Percentiles rank a stretch among this genome's conserved stretches.
Conservation (phyloP, 257 asterid species). For the Nyctanthes arbortristis region DNA sequence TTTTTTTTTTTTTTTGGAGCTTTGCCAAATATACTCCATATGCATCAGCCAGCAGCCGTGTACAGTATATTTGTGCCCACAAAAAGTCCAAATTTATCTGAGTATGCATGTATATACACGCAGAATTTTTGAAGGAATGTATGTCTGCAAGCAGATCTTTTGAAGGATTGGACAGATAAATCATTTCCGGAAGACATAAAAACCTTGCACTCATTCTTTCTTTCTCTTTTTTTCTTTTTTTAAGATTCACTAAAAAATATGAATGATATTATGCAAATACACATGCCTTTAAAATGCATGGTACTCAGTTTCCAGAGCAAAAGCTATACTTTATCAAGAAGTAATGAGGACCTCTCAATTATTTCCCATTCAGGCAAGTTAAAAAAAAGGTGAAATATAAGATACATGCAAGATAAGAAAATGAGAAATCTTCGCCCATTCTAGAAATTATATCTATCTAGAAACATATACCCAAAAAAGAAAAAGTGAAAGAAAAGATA, state of each 20-base stretch:
- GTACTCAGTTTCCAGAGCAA: not conserved
- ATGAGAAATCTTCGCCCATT: conserved; percentile 1
- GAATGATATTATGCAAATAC: not conserved
- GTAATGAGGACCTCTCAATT: not conserved
- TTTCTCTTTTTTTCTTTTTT: not conserved
- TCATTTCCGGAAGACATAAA: not conserved
- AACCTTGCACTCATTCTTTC: not conserved
- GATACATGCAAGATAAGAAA: conserved; percentile 9
- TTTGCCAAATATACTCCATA: not conserved
- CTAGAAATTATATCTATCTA: conserved; percentile 17
- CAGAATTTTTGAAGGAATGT: not conserved
- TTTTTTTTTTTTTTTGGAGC: not conserved
- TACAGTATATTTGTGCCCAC: not conserved
- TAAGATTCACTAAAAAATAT: not conserved
- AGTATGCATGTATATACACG: not conserved
- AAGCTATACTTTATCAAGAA: not conserved
- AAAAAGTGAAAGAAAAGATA: no score
- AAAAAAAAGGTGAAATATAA: not conserved
- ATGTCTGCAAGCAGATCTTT: not conserved
- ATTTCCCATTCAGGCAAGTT: not conserved
- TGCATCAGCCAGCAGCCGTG: not conserved
- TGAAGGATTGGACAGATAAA: not conserved
- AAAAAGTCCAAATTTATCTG: not conserved
- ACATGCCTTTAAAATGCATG: not conserved
- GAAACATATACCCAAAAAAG: conserved; percentile 13